Evolutionary conservation across 2,329 filamentous ascomycete genomes (phyloP), one percentile per base, ranked within the genome.

Genomic region (Drechslerella dactyloides): DNA sequence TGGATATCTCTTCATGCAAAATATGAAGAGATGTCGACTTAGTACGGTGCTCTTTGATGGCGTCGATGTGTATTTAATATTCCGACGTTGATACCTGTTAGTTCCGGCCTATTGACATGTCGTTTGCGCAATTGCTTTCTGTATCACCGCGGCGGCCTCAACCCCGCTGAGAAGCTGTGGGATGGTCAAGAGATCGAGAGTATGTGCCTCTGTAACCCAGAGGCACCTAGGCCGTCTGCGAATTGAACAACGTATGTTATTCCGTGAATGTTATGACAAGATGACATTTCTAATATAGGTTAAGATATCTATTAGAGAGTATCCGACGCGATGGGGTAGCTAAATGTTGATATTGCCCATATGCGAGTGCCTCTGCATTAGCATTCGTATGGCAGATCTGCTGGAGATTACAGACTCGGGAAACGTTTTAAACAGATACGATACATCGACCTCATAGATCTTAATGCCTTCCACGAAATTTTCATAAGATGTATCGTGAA

Each of bases 171-270:
- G 53, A 50, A 65, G 40, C 2, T 42, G 30, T 5, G 59, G 55
- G 21, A 27, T 21, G 11, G 40, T 23, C 0, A 72, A 33, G 13
- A 72, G 40, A 44, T 72, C 60, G n/a, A 46, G 30, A 23, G 65
- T 60, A 61, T 72, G 68, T 15, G 17, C 27, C 30, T 72, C 44
- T 2, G 68, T 72, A 7, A 72, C 60, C 1, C 7, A 30, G 17
- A 65, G 65, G n/a, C n/a, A n/a, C n/a, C n/a, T n/a, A n/a, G n/a
- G 6, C 60, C 60, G 13, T n/a, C 27, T 0, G 54, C 68, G 30
- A 61, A 72, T 40, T 64, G 60, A 8, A 72, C 48, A 15, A n/a
- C n/a, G n/a, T 72, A 60, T 1, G 60, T 59, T 5, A 65, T 56
- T 4, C 60, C 60, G 0, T 60, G 60, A 7, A 64, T n/a, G n/a